Conservation (phyloP, 352 stramenopile genomes). For the Pythium grandisporangium region DNA sequence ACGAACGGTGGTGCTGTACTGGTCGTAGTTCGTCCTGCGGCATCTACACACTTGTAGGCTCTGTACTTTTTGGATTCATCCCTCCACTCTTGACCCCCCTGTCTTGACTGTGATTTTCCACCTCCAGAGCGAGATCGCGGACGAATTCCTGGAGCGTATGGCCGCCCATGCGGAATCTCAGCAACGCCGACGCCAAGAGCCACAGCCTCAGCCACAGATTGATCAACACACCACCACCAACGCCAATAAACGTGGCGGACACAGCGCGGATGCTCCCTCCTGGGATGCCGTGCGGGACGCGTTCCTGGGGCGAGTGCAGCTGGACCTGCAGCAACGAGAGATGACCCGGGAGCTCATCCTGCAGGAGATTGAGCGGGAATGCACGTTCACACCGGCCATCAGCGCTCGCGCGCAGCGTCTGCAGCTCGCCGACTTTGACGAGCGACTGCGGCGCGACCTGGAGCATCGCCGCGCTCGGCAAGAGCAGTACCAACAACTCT, state of each 20-base stretch:
- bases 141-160: slow-evolving; percentile 60
- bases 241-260: neutral
- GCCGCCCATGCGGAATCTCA: slow-evolving; percentile 23
- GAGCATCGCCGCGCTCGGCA: slow-evolving; percentile 27
- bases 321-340: slow-evolving; percentile 46
- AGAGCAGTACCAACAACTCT: slow-evolving; percentile 16
- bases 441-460: slow-evolving; percentile 42
- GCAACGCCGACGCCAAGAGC: slow-evolving; percentile 4
- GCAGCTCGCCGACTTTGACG: slow-evolving; percentile 42
- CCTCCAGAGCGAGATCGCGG: slow-evolving; percentile 45
- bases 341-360: slow-evolving; percentile 35
- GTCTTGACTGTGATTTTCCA: too few species aligned
- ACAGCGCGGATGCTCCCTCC: slow-evolving; percentile 1
- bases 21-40: too few species aligned
- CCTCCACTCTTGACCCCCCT: too few species aligned
- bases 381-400: slow-evolving; percentile 45
- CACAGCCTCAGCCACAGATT: neutral
- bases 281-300: slow-evolving; percentile 51
- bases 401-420: slow-evolving; percentile 24
- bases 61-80: too few species aligned
- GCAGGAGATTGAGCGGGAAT: slow-evolving; percentile 39
- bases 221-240: slow-evolving; percentile 7
- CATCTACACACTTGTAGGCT: too few species aligned
- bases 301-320: slow-evolving; percentile 53
- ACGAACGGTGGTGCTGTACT: too few species aligned